Conservation (phyloP, 352 stramenopile species). For the Plasmopara halstedii region DNA sequence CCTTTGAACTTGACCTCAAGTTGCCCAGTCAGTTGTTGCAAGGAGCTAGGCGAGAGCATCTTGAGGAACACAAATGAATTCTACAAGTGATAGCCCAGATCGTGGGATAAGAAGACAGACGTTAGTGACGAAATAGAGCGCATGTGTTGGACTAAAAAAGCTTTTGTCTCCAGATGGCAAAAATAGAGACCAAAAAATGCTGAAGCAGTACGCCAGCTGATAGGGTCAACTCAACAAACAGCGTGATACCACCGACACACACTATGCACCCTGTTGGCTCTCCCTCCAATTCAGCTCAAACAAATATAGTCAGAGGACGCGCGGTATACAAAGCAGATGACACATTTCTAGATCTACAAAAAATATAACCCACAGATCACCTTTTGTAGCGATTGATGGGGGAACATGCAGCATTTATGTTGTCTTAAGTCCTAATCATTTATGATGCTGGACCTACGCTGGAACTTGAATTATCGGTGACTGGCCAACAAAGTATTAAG, state of each 20-base stretch:
- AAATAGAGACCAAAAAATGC: slow-evolving; percentile 16
- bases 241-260: neutral
- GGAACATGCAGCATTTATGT: no score
- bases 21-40: slow-evolving; percentile 44
- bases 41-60: slow-evolving; percentile 24
- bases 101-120: slow-evolving; percentile 7
- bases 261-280: neutral
- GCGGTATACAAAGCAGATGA: no score
- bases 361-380: no score
- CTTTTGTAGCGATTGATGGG: no score
- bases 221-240: no score
- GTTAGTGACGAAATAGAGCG: slow-evolving; percentile 5
- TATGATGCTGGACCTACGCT: no score
- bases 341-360: no score
- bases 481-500: no score
- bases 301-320: no score
- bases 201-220: slow-evolving; percentile 9
- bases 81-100: slow-evolving; percentile 4
- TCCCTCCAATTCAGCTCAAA: no score
- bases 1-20: slow-evolving; percentile 68
- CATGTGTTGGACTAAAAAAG: slow-evolving; percentile 20
- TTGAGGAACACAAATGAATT: slow-evolving; percentile 6
- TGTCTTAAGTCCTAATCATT: no score
- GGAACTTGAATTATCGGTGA: no score
- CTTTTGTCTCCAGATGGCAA: slow-evolving; percentile 11